Evolutionary conservation across 371 early-diverging fungal genomes (phyloP).

Genomic region (Smittium culicis): DNA sequence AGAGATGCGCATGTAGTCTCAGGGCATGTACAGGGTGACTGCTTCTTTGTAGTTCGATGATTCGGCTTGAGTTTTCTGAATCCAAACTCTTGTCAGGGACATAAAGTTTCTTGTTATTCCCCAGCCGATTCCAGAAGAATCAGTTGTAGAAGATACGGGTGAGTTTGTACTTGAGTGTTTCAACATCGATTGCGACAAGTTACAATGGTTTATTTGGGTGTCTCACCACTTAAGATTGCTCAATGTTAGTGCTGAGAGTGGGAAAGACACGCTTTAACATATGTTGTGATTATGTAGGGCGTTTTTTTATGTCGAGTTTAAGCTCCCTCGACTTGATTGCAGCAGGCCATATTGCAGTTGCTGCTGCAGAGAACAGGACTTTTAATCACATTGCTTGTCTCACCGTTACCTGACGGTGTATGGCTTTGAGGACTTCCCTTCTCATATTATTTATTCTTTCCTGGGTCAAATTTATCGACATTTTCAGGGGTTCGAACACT

Average conservation of each 20-base stretch:
- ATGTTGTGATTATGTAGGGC: neutral
- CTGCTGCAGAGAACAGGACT: too few relatives aligned
- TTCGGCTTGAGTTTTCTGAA: neutral
- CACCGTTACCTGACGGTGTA: too few relatives aligned
- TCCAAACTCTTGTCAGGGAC: neutral
- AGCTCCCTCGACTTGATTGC: constrained; percentile 5
- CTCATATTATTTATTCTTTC: too few relatives aligned
- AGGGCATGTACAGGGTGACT: neutral
- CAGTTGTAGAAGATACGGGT: constrained; percentile 3
- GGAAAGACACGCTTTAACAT: neutral
- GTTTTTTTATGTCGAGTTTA: neutral
- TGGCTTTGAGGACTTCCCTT: too few relatives aligned
- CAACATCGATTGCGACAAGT: neutral
- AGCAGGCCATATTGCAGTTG: too few relatives aligned
- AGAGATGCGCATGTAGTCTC: neutral
- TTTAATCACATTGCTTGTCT: too few relatives aligned
- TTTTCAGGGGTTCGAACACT: too few relatives aligned
- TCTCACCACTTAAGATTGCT: neutral
- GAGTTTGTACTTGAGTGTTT: neutral
- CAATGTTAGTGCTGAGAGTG: neutral
- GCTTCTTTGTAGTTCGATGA: neutral
- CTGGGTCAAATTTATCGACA: too few relatives aligned
- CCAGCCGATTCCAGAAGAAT: constrained; percentile 4
- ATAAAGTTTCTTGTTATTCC: neutral
- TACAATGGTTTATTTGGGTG: neutral